Percentiles rank a stretch among this genome's conserved stretches.
phyloP scores from a whole-genome alignment of 2,329 filamentous ascomycete genomes.

The Thermothelomyces thermophilus region DNA sequence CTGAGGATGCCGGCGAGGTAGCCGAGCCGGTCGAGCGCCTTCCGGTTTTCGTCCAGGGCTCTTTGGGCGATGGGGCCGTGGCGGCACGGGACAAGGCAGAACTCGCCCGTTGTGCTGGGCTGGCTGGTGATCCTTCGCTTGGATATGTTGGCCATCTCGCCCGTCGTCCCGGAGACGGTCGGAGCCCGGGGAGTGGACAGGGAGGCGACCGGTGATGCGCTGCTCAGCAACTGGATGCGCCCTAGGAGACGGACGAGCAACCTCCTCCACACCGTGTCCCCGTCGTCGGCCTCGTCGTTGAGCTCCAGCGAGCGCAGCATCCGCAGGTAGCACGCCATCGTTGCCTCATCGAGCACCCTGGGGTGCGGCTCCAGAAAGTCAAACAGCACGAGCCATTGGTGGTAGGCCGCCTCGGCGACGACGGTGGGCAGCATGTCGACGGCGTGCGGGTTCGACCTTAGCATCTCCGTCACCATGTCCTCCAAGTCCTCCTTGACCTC shows the following conservation, averaged over 20 bases:
- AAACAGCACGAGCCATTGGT: constrained; percentile 34
- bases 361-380: constrained; percentile 25
- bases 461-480: constrained; percentile 22
- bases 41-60: constrained; percentile 30
- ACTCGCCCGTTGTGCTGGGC: constrained; percentile 1
- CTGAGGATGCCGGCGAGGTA: constrained; percentile 45
- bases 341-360: constrained; percentile 1
- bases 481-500: constrained; percentile 23
- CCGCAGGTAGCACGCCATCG: constrained; percentile 27
- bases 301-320: constrained; percentile 31
- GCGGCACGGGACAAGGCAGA: not conserved
- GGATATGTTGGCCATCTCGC: not conserved
- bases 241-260: constrained; percentile 30
- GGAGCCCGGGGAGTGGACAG: not conserved
- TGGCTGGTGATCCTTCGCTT: not conserved
- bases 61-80: constrained; percentile 6
- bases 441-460: constrained; percentile 11
- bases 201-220: not conserved
- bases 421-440: constrained; percentile 9
- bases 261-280: constrained; percentile 29
- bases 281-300: constrained; percentile 28
- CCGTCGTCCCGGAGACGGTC: constrained; percentile 6
- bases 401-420: constrained; percentile 24
- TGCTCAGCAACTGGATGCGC: constrained; percentile 20
- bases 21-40: constrained; percentile 40